A percentile compares a stretch with the other conserved stretches of the same genome.
phyloP scores from a whole-genome alignment of 2,329 filamentous ascomycete species.

The Dendrostoma leiphaemia region DNA sequence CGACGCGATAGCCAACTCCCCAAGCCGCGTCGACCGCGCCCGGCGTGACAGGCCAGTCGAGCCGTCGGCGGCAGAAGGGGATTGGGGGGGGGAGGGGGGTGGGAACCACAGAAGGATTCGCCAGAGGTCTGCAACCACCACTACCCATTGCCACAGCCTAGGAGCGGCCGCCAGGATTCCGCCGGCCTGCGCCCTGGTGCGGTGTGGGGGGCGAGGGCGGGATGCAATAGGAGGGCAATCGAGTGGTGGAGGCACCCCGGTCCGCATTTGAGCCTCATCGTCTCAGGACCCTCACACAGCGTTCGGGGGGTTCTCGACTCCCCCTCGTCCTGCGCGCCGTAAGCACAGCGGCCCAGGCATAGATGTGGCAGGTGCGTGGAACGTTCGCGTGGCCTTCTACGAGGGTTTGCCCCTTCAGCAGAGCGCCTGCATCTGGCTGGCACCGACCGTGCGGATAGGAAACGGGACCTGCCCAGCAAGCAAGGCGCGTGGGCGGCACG shows the following conservation, averaged over 20 bases:
- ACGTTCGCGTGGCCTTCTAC: neutral
- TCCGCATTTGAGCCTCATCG: constrained; percentile 19
- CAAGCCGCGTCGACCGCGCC: neutral
- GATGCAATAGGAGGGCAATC: too few species aligned
- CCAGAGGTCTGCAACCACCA: neutral
- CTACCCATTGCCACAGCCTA: constrained; percentile 1
- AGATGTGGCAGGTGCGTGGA: neutral
- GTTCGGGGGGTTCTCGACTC: constrained; percentile 14
- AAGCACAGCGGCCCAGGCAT: neutral
- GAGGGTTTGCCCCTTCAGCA: too few species aligned
- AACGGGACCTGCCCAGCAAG: too few species aligned
- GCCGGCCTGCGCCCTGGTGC: constrained; percentile 1
- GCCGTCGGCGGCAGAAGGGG: neutral
- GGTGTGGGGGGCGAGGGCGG: neutral
- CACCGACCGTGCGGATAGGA: too few species aligned
- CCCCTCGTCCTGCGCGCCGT: neutral
- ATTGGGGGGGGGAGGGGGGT: neutral
- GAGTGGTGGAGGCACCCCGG: neutral
- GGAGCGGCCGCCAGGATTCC: constrained; percentile 19
- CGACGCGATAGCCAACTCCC: neutral
- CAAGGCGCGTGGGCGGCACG: too few species aligned
- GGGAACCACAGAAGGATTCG: neutral
- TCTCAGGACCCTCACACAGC: constrained; percentile 2
- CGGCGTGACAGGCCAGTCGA: neutral
- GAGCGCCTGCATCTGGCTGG: too few species aligned